These are phyloP conservation scores for Ochetophila trinervis DNA, from an alignment of 306 rosid species.

Conservation along the genomic window DNA sequence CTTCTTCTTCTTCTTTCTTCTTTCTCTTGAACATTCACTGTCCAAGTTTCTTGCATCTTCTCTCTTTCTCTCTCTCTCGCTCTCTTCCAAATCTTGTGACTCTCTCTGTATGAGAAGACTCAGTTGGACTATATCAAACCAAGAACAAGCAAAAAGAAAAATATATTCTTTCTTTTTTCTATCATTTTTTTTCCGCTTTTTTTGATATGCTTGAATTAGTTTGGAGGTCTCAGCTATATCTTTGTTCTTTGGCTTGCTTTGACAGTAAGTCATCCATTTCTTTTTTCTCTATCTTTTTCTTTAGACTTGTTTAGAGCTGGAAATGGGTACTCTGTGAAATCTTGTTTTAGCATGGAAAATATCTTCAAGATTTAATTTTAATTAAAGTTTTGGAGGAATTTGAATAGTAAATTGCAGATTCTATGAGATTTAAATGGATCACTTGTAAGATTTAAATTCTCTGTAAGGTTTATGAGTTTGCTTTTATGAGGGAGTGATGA, in stretches of 20 bases:
- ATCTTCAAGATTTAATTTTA: slow-evolving; percentile 21
- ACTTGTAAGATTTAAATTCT: background rate
- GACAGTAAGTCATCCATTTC: slow-evolving; percentile 51
- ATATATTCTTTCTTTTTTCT: background rate
- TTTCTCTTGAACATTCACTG: slow-evolving; percentile 5
- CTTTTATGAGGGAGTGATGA: slow-evolving; percentile 2
- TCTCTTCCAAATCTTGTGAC: slow-evolving; percentile 24
- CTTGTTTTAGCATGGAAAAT: slow-evolving; percentile 14
- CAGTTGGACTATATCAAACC: slow-evolving; percentile 32
- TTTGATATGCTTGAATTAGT: slow-evolving; percentile 34
- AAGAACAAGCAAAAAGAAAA: background rate
- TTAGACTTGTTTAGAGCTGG: slow-evolving; percentile 25
- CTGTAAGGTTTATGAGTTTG: slow-evolving; percentile 9
- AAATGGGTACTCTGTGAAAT: slow-evolving; percentile 28
- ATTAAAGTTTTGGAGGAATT: slow-evolving; percentile 12
- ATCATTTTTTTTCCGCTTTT: background rate
- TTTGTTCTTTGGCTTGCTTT: slow-evolving; percentile 58
- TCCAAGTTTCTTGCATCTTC: background rate
- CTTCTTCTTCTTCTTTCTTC: slow-evolving; percentile 19
- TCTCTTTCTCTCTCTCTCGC: background rate
- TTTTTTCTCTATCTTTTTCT: background rate
- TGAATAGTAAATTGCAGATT: slow-evolving; percentile 22
- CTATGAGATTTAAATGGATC: slow-evolving; percentile 32
- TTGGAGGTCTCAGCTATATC: slow-evolving; percentile 44
- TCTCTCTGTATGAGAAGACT: slow-evolving; percentile 11